Evolutionary conservation across 164 flowering plant genomes (phyloP).

Genomic region (Buxus sempervirens): DNA sequence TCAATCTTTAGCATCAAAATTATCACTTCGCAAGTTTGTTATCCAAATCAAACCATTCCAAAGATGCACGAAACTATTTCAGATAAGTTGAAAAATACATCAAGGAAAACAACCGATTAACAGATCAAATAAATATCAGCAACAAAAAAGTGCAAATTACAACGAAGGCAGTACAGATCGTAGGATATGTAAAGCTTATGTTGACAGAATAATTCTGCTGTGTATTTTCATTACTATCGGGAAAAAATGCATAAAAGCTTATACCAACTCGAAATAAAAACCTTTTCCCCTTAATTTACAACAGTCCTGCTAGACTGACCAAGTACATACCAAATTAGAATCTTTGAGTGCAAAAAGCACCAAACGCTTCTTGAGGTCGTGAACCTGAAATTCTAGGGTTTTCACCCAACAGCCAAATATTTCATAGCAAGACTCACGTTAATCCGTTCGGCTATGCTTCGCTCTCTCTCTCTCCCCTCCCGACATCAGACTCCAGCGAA

Average conservation of each 20-base stretch:
- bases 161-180: background rate
- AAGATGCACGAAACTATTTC: background rate
- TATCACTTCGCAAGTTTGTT: background rate
- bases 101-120: no score
- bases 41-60: background rate
- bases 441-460: background rate
- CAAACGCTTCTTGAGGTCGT: background rate
- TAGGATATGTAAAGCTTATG: background rate
- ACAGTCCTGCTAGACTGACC: background rate
- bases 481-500: no score
- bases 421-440: background rate
- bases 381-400: background rate
- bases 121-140: background rate
- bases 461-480: background rate
- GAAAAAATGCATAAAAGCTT: background rate
- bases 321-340: background rate
- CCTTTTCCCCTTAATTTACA: background rate
- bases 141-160: background rate
- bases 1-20: background rate
- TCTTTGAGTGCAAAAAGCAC: background rate
- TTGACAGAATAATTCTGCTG: background rate
- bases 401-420: background rate
- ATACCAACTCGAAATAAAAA: background rate
- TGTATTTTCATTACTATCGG: background rate
- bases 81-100: no score